Evolutionary conservation across 2,329 filamentous ascomycete genomes (phyloP).

Genomic region (Botryotinia calthae): DNA sequence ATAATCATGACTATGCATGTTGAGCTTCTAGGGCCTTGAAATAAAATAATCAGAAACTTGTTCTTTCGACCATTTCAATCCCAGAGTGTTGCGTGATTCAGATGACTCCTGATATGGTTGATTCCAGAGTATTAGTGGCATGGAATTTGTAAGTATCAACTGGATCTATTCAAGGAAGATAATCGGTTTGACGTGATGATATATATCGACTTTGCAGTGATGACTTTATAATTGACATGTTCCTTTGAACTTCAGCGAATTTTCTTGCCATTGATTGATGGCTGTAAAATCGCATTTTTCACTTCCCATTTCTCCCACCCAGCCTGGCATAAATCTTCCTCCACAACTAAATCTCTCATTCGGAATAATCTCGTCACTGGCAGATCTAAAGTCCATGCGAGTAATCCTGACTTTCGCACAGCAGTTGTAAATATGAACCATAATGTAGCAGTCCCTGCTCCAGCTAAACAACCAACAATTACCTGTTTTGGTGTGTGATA

Average conservation of each 20-base stretch:
- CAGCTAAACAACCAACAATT: constrained; percentile 71
- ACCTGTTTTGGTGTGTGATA: constrained; percentile 93
- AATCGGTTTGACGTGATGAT: constrained; percentile 4
- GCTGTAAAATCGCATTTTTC: constrained; percentile 39
- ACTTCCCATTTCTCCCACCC: constrained; percentile 90
- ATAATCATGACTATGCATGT: neutral
- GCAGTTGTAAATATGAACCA: constrained; percentile 78
- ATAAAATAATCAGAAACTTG: neutral
- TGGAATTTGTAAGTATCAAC: neutral
- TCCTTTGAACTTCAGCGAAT: constrained; percentile 25
- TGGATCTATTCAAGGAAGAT: neutral
- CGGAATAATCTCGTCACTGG: constrained; percentile 64
- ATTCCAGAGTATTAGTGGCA: neutral
- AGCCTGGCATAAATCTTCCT: constrained; percentile 84
- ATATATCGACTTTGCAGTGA: neutral
- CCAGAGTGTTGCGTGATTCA: neutral
- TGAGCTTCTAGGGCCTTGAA: no score
- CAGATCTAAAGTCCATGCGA: constrained; percentile 70
- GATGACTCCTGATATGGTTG: neutral
- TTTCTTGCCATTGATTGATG: constrained; percentile 35
- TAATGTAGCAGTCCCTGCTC: constrained; percentile 63
- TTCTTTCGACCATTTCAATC: neutral
- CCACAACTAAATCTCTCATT: constrained; percentile 78
- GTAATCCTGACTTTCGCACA: constrained; percentile 63
- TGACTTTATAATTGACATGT: neutral